Evolutionary conservation across 1,284 basidiomycete genomes (phyloP), one percentile per base, ranked within the genome.

Genomic region (Athelia psychrophila): DNA sequence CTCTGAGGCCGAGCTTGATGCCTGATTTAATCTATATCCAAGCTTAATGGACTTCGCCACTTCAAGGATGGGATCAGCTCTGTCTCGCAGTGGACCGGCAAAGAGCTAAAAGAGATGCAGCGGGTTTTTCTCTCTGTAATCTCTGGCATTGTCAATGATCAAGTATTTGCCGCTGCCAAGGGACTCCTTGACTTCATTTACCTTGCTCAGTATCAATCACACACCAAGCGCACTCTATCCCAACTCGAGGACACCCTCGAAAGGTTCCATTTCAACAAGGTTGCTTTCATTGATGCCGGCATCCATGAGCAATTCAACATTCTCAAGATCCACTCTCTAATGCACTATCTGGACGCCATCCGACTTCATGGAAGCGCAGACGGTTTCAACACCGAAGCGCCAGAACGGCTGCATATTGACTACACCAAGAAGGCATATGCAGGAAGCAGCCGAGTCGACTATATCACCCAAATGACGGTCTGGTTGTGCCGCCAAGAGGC

Each of bases 251-350:
- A 36, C 0, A 32, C 53, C 12, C 53, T 63, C 19, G 20, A 48
- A 5, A 47, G 13, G 1, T 64, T 61, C 35, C 62, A 64, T 44
- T 5, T 44, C 0, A 19, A 51, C 24, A 62, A 65, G 47, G 44
- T 61, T 18, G 49, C 53, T 4, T 61, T 64, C 35, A 19, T 55
- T 44, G 42, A 44, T 16, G 10, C 22, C 13, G 22, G 22, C 22
- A 44, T 44, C 20, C 20, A 20, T 44, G 15, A 44, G 20, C 42
- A 44, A 10, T 44, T 44, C 42, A 44, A 44, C 42, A 44, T 44
- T 22, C 42, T 12, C 10, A 44, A 44, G 20, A 13, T 44, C 12
- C 42, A 44, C 42, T 15, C 42, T 13, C 12, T 44, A 20, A 12
- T 44, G 12, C 42, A 44, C 20, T 44, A 44, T 22, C 10, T 44